These are phyloP conservation scores for Lachancea mirantina DNA, from an alignment of 805 yeast species.

Conservation along the genomic window DNA sequence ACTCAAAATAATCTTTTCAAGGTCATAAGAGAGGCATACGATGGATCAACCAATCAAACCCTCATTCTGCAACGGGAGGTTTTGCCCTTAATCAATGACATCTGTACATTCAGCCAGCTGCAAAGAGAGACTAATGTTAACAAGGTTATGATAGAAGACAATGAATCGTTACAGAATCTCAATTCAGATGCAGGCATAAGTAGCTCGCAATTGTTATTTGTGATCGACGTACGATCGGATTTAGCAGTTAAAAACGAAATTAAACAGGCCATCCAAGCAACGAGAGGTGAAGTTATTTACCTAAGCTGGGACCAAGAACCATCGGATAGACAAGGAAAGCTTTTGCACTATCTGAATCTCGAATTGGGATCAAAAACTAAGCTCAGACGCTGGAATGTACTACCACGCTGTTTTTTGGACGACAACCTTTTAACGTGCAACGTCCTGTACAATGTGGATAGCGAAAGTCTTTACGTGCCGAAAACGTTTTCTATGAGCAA, in stretches of 20 bases:
- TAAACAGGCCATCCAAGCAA: slow-evolving; percentile 1
- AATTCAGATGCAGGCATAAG: slow-evolving; percentile 9
- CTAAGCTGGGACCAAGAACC: slow-evolving; percentile 6
- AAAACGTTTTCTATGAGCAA: slow-evolving; percentile 14
- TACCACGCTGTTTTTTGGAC: slow-evolving; percentile 25
- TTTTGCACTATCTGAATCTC: slow-evolving; percentile 19
- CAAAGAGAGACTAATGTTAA: slow-evolving; percentile 22
- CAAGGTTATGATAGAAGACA: slow-evolving; percentile 21
- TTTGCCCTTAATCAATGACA: slow-evolving; percentile 16
- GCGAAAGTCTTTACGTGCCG: slow-evolving; percentile 24
- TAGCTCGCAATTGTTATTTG: slow-evolving; percentile 17
- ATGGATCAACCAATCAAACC: slow-evolving; percentile 10
- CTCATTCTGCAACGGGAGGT: slow-evolving; percentile 21
- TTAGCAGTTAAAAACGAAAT: slow-evolving; percentile 12
- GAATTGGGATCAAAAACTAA: slow-evolving; percentile 1
- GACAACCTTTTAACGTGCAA: slow-evolving; percentile 21
- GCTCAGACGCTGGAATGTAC: slow-evolving; percentile 15
- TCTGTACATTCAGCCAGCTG: slow-evolving; percentile 24
- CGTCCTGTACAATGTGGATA: slow-evolving; percentile 18
- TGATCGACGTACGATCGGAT: slow-evolving; percentile 24
- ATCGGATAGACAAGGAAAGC: slow-evolving; percentile 6
- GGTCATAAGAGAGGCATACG: slow-evolving; percentile 12
- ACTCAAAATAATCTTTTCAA: slow-evolving; percentile 13
- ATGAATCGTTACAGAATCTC: slow-evolving; percentile 15
- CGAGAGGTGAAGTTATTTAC: slow-evolving; percentile 2